Base-by-base conservation (phyloP, 352 stramenopile species). In the Phytopythium montanum region DNA sequence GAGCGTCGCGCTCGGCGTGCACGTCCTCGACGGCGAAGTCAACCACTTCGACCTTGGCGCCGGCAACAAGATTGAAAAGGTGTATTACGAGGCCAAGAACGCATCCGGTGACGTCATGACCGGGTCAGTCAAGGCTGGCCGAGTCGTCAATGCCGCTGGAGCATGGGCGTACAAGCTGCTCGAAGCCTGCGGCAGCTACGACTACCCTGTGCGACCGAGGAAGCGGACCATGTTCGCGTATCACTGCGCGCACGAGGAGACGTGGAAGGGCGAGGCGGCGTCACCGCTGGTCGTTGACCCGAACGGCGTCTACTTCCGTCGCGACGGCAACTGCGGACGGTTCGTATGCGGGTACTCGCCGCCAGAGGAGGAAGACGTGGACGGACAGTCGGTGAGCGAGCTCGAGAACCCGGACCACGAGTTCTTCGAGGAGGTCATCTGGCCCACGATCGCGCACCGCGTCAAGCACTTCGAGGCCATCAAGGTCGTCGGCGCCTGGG, bases 171-270 rank as follows among this genome's bases (percentile, higher is more conserved):
- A 72, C 45, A 90, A 90, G 60, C 50, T 90, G 6, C 57, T 90
- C 8, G 76, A 89, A 31, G 76, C 78, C 12, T 92, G 82, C 13
- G 83, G 75, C 18, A 75, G 65, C 57, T 72, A 86, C 42, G 82
- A 94, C 66, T 91, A 92, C 58, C 85, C 85, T 1, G 72, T 95
- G 6, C 81, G 77, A 38, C 78, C 85, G 49, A 71, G 85, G 63
- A 95, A 95, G 49, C 86, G 86, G 41, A 84, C 68, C 25, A 68
- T 93, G 54, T 95, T 95, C 29, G 76, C 85, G 14, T 93, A 81
- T 66, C 81, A 90, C 49, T 95, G 83, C 52, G 76, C 76, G 2
- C 72, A 86, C 19, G 79, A 89, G 45, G 72, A 87, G n/a, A 81
- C 75, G 23, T 94, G 83, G 85, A 89, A 80, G 31, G 83, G 83